Evolutionary conservation across 495 filamentous ascomycete species (phyloP).

Genomic region (Aspergillus egyptiacus): DNA sequence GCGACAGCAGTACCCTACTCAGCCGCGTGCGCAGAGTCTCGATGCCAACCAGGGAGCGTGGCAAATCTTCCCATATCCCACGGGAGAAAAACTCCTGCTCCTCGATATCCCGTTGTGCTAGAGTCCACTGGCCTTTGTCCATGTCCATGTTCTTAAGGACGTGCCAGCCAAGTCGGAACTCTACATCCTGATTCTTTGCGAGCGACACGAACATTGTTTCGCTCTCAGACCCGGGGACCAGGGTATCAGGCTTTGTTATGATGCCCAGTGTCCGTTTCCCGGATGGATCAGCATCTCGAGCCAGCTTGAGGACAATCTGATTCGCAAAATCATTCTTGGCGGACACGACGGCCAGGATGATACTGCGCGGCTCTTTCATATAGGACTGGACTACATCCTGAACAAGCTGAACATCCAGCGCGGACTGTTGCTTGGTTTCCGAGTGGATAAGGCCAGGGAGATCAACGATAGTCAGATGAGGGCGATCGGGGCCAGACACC

Average conservation of each 20-base stretch:
- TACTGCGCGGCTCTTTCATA: conserved; percentile 45
- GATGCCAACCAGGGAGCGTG: conserved; percentile 41
- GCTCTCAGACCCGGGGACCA: conserved; percentile 33
- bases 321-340: conserved; percentile 47
- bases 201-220: conserved; percentile 34
- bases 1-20: conserved; percentile 49
- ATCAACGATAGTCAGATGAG: conserved; percentile 51
- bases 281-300: conserved; percentile 35
- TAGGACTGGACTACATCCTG: conserved; percentile 42
- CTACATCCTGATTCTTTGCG: conserved; percentile 42
- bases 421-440: conserved; percentile 40
- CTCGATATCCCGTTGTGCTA: conserved; percentile 30
- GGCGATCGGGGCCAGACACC: conserved; percentile 44
- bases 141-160: conserved; percentile 41
- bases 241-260: conserved; percentile 47
- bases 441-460: conserved; percentile 46
- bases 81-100: conserved; percentile 40
- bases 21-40: conserved; percentile 44
- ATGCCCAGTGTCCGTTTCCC: conserved; percentile 44
- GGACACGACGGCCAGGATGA: conserved; percentile 48
- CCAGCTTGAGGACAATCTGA: conserved; percentile 40
- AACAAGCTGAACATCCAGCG: conserved; percentile 40
- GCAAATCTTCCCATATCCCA: conserved; percentile 43
- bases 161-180: conserved; percentile 46
- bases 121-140: conserved; percentile 31